phyloP scores from a whole-genome alignment of 345 rosid genomes.

The Eucalyptus marginata region DNA sequence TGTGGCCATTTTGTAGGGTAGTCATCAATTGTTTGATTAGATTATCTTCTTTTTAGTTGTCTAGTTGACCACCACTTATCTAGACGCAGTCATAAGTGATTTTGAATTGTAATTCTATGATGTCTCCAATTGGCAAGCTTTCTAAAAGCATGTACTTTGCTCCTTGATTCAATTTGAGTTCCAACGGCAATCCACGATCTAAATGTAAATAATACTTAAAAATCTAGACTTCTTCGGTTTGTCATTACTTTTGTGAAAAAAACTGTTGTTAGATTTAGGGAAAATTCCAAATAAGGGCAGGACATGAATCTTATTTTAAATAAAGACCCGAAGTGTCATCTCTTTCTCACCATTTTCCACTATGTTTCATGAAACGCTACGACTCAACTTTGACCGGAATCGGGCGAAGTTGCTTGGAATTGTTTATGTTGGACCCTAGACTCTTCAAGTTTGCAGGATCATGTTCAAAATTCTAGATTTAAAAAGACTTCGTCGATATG shows the following conservation, averaged over 20 bases:
- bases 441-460: background rate
- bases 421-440: background rate
- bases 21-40: background rate
- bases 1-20: background rate
- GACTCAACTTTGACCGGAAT: background rate
- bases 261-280: background rate
- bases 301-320: too few species aligned
- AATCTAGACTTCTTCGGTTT: background rate
- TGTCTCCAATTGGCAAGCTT: background rate
- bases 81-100: background rate
- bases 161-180: background rate
- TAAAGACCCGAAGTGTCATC: fast-evolving
- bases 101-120: background rate
- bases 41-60: background rate
- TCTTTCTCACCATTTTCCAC: background rate
- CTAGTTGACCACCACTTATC: background rate
- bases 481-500: background rate
- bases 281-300: too few species aligned
- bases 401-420: background rate
- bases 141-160: background rate
- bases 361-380: background rate
- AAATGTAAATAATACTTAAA: background rate
- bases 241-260: background rate
- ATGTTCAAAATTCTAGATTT: background rate
- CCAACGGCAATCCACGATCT: background rate